Evolutionary conservation across 129 eudicot genomes (phyloP).

Genomic region (Glebionis coronaria): DNA sequence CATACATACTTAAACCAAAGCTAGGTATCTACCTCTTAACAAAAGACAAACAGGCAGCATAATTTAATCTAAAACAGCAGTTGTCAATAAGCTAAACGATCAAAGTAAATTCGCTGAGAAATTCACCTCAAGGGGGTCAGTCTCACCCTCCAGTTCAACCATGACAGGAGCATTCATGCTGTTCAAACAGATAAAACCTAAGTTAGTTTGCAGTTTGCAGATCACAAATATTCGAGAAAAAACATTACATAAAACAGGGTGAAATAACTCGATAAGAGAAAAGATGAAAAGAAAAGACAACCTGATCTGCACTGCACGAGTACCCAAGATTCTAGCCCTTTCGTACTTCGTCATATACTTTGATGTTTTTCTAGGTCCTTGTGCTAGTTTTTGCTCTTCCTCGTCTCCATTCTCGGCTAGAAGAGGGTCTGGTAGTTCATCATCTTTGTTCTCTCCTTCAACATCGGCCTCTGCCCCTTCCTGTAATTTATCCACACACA

Average conservation of each 20-base stretch:
- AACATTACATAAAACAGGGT: background rate
- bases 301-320: slow-evolving; percentile 98
- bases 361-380: slow-evolving; percentile 78
- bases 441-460: slow-evolving; percentile 61
- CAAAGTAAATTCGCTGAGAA: slow-evolving; percentile 1
- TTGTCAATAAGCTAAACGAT: background rate
- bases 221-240: slow-evolving; percentile 3
- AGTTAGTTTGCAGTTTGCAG: background rate
- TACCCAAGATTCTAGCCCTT: slow-evolving; percentile 93
- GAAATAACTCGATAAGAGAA: background rate
- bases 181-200: slow-evolving; percentile 15
- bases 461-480: slow-evolving; percentile 78
- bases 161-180: slow-evolving; percentile 99
- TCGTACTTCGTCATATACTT: slow-evolving; percentile 95
- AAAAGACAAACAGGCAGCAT: background rate
- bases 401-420: slow-evolving; percentile 66
- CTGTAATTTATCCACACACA: slow-evolving; percentile 34
- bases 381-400: slow-evolving; percentile 53
- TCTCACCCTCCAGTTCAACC: slow-evolving; percentile 98
- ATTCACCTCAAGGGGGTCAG: slow-evolving; percentile 96
- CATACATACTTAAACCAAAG: too few relatives aligned
- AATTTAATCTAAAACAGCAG: background rate
- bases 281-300: slow-evolving; percentile 11
- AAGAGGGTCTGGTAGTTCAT: slow-evolving; percentile 56
- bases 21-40: background rate